A percentile compares a stretch with the other conserved stretches of the same genome.
Evolutionary conservation across 2,329 filamentous ascomycete species (phyloP).

Genomic region (Zarea fungicola): DNA sequence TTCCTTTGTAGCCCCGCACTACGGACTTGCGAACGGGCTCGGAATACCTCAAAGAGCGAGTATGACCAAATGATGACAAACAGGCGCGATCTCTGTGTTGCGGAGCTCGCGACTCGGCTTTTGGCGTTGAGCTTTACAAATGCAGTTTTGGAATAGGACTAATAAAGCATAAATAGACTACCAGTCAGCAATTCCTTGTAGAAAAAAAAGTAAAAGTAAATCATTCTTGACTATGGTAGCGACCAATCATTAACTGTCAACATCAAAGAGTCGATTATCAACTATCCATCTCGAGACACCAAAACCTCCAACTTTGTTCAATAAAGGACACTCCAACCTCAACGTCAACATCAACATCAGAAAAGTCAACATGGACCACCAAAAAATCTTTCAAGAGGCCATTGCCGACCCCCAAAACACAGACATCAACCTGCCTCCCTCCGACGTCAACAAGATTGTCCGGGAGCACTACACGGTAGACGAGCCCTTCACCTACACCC

Average conservation of each 20-base stretch:
- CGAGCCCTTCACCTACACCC: conserved; percentile 16
- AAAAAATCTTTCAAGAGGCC: conserved; percentile 13
- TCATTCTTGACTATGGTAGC: too few species aligned
- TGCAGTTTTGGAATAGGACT: not conserved
- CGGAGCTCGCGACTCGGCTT: conserved; percentile 2
- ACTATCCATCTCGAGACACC: too few species aligned
- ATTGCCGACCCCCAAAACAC: conserved; percentile 14
- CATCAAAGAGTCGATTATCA: too few species aligned
- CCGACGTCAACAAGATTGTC: conserved; percentile 17
- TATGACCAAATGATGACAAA: conserved; percentile 1
- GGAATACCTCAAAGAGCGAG: too few species aligned
- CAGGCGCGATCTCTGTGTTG: not conserved
- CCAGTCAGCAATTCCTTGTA: too few species aligned
- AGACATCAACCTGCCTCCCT: conserved; percentile 8
- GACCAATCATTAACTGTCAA: too few species aligned
- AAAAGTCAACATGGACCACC: conserved; percentile 8
- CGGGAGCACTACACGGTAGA: conserved; percentile 14
- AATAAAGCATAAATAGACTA: not conserved
- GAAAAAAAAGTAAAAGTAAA: too few species aligned
- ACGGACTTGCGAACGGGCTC: too few species aligned
- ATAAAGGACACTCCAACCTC: too few species aligned
- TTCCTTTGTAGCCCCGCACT: too few species aligned
- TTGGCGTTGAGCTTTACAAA: not conserved
- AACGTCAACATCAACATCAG: too few species aligned
- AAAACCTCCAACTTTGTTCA: too few species aligned